phyloP scores from a whole-genome alignment of 139 green algal genomes.

The Pedinophyceae sp. region DNA sequence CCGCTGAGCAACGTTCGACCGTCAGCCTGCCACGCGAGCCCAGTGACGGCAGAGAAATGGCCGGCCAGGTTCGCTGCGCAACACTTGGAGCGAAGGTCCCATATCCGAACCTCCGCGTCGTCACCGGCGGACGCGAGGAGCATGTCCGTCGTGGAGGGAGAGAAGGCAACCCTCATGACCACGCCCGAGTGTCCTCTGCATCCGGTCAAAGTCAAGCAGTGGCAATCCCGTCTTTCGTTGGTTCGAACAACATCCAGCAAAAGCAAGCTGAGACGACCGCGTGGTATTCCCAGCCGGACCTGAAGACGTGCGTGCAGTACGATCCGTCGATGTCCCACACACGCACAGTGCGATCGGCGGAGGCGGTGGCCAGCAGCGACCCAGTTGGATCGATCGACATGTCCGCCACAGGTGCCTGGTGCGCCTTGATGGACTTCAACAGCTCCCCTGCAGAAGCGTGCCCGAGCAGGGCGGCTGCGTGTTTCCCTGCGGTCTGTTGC shows the following conservation, averaged over 20 bases:
- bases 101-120: constrained; percentile 53
- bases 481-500: neutral
- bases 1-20: constrained; percentile 44
- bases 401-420: constrained; percentile 56
- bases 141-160: constrained; percentile 26
- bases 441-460: neutral
- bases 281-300: constrained; percentile 40
- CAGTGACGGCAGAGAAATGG: constrained; percentile 73
- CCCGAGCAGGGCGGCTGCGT: neutral
- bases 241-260: neutral
- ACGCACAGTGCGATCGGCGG: constrained; percentile 48
- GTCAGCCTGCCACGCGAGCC: constrained; percentile 45
- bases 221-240: neutral
- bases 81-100: constrained; percentile 54
- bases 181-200: neutral
- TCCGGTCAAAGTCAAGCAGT: constrained; percentile 8
- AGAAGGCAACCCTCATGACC: neutral
- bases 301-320: constrained; percentile 83
- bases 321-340: constrained; percentile 51
- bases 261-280: neutral
- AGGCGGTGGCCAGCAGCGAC: constrained; percentile 54
- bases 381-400: constrained; percentile 60
- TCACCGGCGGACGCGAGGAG: constrained; percentile 58
- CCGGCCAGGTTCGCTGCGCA: constrained; percentile 34
- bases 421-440: constrained; percentile 21